Conservation (phyloP, 1,284 basidiomycete genomes). For the Cryptococcus sp. region DNA sequence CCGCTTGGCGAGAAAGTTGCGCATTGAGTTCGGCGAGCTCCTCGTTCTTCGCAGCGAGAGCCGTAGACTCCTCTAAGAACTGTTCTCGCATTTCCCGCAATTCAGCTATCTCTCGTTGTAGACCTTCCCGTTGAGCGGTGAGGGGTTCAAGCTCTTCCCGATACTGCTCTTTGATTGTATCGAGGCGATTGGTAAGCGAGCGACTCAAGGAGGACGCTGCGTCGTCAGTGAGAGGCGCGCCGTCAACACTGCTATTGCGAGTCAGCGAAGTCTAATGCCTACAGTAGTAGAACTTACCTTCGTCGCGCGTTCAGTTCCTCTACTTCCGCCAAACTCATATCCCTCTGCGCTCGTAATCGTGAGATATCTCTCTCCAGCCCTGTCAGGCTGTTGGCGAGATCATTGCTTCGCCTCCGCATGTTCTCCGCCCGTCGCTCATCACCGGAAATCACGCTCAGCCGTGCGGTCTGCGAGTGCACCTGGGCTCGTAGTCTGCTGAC, state of each 20-base stretch:
- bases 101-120: constrained; percentile 81
- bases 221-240: constrained; percentile 29
- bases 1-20: constrained; percentile 74
- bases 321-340: constrained; percentile 87
- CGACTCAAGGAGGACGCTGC: constrained; percentile 60
- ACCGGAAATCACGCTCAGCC: constrained; percentile 76
- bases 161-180: constrained; percentile 84
- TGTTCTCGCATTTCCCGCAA: constrained; percentile 82
- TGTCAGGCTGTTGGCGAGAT: constrained; percentile 73
- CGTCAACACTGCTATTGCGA: constrained; percentile 11
- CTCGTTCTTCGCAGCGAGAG: constrained; percentile 87
- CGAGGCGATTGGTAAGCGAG: constrained; percentile 81
- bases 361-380: constrained; percentile 83
- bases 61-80: constrained; percentile 86
- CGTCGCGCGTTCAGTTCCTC: constrained; percentile 74
- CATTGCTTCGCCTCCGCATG: constrained; percentile 74
- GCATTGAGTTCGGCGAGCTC: constrained; percentile 83
- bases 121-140: constrained; percentile 73
- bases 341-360: constrained; percentile 82
- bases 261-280: constrained; percentile 4
- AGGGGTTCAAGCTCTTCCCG: constrained; percentile 82
- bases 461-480: constrained; percentile 84
- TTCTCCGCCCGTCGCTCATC: constrained; percentile 75
- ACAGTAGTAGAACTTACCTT: constrained; percentile 58
- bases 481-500: constrained; percentile 80